phyloP scores from a whole-genome alignment of 768 basidiomycete species.

The Galerina marginata region DNA sequence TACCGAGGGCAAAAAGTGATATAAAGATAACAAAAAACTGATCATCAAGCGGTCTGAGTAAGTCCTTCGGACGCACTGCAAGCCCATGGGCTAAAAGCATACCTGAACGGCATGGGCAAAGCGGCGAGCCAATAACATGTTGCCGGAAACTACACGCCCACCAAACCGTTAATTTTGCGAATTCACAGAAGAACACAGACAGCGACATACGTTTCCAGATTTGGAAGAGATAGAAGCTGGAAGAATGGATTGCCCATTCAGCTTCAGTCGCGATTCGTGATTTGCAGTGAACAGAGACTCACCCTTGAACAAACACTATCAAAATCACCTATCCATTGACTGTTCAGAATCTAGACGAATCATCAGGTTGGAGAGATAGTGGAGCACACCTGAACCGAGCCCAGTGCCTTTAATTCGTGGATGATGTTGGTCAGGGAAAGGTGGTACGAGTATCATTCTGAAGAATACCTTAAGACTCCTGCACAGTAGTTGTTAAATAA shows the following conservation, averaged over 20 bases:
- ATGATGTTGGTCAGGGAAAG: neutral
- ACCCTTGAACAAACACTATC: slow-evolving; percentile 37
- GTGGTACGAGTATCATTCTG: neutral
- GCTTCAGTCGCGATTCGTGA: neutral
- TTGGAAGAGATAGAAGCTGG: slow-evolving; percentile 35
- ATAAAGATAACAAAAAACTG: slow-evolving; percentile 29
- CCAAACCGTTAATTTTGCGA: neutral
- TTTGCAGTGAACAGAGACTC: slow-evolving; percentile 4
- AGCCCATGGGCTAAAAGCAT: neutral
- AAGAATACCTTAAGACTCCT: slow-evolving; percentile 38
- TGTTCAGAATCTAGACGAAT: neutral
- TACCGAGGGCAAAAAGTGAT: slow-evolving; percentile 28
- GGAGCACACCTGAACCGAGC: slow-evolving; percentile 24
- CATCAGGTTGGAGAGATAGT: neutral
- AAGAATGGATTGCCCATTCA: neutral
- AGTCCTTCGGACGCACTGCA: neutral
- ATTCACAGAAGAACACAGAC: neutral
- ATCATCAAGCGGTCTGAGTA: neutral
- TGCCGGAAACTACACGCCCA: slow-evolving; percentile 1
- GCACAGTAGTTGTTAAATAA: neutral
- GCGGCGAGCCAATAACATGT: slow-evolving; percentile 10
- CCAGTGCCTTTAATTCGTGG: slow-evolving; percentile 21
- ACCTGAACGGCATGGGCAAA: slow-evolving; percentile 20
- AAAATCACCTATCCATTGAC: slow-evolving; percentile 23
- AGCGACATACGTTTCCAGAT: slow-evolving; percentile 35